Evolutionary conservation across 345 rosid genomes (phyloP).

Genomic region (Anacardium occidentale): DNA sequence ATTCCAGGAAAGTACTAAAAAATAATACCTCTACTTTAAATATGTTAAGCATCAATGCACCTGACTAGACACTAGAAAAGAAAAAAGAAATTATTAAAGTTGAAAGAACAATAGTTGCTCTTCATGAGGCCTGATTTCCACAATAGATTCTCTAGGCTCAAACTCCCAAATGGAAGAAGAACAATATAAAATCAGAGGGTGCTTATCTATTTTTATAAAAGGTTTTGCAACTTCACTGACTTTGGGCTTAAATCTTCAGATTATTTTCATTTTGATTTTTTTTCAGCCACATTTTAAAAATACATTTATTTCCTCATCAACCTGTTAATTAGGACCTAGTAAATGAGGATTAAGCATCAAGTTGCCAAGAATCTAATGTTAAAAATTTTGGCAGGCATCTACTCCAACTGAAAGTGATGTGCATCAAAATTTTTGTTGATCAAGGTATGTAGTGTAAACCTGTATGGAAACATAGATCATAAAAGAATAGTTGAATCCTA

Average conservation of each 20-base stretch:
- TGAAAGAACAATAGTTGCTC: not conserved
- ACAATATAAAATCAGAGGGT: not conserved
- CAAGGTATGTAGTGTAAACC: not conserved
- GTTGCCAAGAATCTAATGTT: not conserved
- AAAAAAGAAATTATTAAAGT: too few relatives aligned
- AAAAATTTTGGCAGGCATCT: not conserved
- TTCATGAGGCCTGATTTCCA: not conserved
- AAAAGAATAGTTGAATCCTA: not conserved
- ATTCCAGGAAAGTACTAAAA: too few relatives aligned
- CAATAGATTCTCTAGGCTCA: not conserved
- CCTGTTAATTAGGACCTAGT: not conserved
- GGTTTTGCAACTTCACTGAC: not conserved
- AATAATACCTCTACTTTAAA: too few relatives aligned
- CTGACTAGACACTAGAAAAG: too few relatives aligned
- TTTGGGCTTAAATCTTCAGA: not conserved
- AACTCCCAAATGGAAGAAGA: not conserved
- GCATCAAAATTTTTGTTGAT: not conserved
- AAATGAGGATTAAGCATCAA: not conserved
- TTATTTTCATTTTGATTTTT: not conserved
- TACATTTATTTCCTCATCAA: not conserved
- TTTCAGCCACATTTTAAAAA: not conserved
- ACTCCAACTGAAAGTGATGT: constrained; percentile 1
- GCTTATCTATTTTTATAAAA: not conserved
- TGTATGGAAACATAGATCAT: constrained; percentile 2
- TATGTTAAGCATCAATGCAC: too few relatives aligned